Percentiles rank a stretch among this genome's conserved stretches.
Evolutionary conservation across 768 basidiomycete species (phyloP).

Genomic region (Rhodotorula babjevae): DNA sequence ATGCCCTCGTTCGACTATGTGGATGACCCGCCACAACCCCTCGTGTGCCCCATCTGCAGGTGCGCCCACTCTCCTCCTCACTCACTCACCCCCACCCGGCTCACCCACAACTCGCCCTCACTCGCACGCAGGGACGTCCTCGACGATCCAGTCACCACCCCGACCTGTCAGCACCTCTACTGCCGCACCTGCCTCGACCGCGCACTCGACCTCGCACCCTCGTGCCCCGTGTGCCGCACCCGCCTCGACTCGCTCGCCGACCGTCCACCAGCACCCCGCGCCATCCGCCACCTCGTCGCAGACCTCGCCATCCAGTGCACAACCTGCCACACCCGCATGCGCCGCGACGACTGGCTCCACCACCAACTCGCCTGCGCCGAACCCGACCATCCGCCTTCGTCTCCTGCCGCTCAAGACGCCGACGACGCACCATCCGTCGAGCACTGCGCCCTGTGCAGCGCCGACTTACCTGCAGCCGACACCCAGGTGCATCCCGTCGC

Average conservation of each 20-base stretch:
- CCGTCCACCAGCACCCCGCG: conserved; percentile 5
- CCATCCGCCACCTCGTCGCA: conserved; percentile 7
- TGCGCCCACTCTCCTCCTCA: background rate
- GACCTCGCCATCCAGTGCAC: background rate
- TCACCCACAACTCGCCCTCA: background rate
- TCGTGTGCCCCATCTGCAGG: background rate
- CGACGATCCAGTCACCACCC: conserved; percentile 13
- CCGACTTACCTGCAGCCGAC: background rate
- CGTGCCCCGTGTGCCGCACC: conserved; percentile 26
- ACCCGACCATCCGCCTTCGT: background rate
- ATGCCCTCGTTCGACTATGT: background rate
- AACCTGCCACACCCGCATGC: background rate
- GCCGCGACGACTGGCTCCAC: background rate
- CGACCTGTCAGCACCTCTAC: conserved; percentile 21
- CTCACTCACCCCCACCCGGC: background rate
- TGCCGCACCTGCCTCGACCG: conserved; percentile 18
- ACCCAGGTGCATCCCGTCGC: background rate
- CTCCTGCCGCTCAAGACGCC: background rate
- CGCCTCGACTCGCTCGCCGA: background rate
- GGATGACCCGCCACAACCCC: background rate
- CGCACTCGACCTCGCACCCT: conserved; percentile 5
- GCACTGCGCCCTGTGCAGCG: background rate
- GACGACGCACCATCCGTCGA: background rate
- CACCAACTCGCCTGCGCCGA: background rate
- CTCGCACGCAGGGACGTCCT: background rate